A percentile compares a stretch with the other conserved stretches of the same genome.
phyloP scores from a whole-genome alignment of 805 yeast genomes.

The Ogataea nitratoaversa region DNA sequence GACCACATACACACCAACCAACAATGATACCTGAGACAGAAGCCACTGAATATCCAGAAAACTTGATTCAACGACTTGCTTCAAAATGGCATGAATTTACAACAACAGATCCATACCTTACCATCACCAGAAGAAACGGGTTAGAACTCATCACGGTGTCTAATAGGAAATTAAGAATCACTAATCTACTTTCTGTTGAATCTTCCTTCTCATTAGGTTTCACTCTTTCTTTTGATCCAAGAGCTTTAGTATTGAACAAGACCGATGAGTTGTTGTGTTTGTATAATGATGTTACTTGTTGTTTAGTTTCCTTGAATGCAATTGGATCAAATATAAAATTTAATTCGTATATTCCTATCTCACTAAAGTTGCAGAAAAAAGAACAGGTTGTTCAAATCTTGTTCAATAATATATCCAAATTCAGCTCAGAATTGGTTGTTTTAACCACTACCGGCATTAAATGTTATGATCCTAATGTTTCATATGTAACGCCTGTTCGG shows the following conservation, averaged over 20 bases:
- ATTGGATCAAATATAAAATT: constrained; percentile 16
- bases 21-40: too few relatives aligned
- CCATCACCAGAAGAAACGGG: constrained; percentile 24
- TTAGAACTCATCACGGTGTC: constrained; percentile 24
- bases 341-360: constrained; percentile 8
- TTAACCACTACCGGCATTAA: constrained; percentile 34
- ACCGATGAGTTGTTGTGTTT: constrained; percentile 26
- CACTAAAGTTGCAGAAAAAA: constrained; percentile 8
- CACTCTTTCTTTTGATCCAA: constrained; percentile 23
- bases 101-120: constrained; percentile 13
- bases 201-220: constrained; percentile 10
- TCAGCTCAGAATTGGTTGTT: constrained; percentile 40
- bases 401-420: constrained; percentile 43
- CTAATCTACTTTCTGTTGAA: constrained; percentile 10
- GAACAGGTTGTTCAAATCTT: constrained; percentile 33
- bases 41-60: not conserved
- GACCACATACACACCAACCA: too few relatives aligned
- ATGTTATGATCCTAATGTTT: constrained; percentile 34
- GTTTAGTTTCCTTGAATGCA: constrained; percentile 16
- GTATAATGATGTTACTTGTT: constrained; percentile 17
- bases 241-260: constrained; percentile 18
- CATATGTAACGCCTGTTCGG: constrained; percentile 9
- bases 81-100: constrained; percentile 13
- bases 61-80: constrained; percentile 6
- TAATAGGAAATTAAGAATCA: constrained; percentile 16